Conservation (phyloP, 2,329 filamentous ascomycete species). For the Phialocephala subalpina region DNA sequence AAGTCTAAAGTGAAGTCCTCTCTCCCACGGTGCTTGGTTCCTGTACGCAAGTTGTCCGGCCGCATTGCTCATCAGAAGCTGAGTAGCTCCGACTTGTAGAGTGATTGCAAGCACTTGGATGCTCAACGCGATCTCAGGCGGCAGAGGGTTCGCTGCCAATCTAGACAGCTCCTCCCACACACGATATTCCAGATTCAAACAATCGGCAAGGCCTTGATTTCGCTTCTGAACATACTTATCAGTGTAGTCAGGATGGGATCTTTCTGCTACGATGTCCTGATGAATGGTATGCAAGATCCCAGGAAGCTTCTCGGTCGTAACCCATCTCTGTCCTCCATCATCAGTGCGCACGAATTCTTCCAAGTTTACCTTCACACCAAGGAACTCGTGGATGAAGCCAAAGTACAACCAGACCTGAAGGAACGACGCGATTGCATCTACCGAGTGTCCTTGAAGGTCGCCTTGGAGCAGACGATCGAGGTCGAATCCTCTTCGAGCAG, state of each 20-base stretch:
- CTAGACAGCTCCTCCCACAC: conserved; percentile 15
- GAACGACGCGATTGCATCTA: conserved; percentile 8
- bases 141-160: conserved; percentile 10
- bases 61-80: conserved; percentile 12
- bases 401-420: conserved; percentile 30
- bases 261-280: conserved; percentile 12
- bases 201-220: conserved; percentile 9
- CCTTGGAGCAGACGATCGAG: conserved; percentile 20
- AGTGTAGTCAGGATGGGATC: conserved; percentile 7
- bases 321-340: conserved; percentile 18
- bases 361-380: conserved; percentile 10
- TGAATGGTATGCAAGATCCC: conserved; percentile 2
- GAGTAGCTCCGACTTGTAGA: conserved; percentile 20
- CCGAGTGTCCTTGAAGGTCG: conserved; percentile 17
- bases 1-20: conserved; percentile 15
- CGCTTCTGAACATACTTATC: conserved; percentile 5
- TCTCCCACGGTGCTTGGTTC: conserved; percentile 16
- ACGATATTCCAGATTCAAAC: conserved; percentile 14
- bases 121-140: conserved; percentile 11
- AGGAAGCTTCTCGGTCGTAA: conserved; percentile 22
- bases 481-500: conserved; percentile 20
- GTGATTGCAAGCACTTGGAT: conserved; percentile 25
- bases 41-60: conserved; percentile 9
- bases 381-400: conserved; percentile 22
- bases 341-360: conserved; percentile 18